Conservation (phyloP, 345 rosid species). For the Dimocarpus longan region DNA sequence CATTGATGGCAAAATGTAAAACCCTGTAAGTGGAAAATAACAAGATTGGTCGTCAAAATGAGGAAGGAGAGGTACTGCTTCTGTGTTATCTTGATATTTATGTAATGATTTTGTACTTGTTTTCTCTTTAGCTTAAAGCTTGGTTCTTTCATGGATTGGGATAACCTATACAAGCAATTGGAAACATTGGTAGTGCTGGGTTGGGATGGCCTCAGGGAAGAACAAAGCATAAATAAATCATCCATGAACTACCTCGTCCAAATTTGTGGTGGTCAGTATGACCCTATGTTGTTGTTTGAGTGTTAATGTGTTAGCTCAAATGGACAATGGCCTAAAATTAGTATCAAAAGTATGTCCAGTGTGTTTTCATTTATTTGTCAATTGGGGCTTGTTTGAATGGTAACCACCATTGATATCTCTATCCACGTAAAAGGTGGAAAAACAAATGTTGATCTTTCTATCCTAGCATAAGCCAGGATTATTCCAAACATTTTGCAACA, state of each 20-base stretch:
- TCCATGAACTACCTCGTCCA: not conserved
- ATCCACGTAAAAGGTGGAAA: too few relatives aligned
- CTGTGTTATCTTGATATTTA: too few relatives aligned
- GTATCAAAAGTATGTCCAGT: too few relatives aligned
- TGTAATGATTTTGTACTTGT: too few relatives aligned
- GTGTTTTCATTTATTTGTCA: too few relatives aligned
- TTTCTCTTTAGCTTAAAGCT: too few relatives aligned
- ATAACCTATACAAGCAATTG: slow-evolving; percentile 66
- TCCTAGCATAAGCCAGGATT: too few relatives aligned
- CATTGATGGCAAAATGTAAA: slow-evolving; percentile 94
- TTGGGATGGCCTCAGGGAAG: slow-evolving; percentile 66
- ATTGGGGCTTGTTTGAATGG: too few relatives aligned
- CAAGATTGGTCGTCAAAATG: slow-evolving; percentile 92
- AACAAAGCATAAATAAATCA: slow-evolving; percentile 24
- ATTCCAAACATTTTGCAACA: not conserved
- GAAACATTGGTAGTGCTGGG: slow-evolving; percentile 78
- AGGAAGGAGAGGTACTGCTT: slow-evolving; percentile 83
- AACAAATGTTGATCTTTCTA: too few relatives aligned
- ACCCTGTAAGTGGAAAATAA: slow-evolving; percentile 96
- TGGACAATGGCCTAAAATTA: too few relatives aligned
- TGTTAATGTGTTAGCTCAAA: not conserved
- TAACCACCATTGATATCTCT: too few relatives aligned
- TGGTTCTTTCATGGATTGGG: too few relatives aligned
- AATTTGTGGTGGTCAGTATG: not conserved
- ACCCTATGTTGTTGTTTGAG: not conserved